Evolutionary conservation across 164 flowering plant genomes (phyloP).

Genomic region (Chimonanthus salicifolius): DNA sequence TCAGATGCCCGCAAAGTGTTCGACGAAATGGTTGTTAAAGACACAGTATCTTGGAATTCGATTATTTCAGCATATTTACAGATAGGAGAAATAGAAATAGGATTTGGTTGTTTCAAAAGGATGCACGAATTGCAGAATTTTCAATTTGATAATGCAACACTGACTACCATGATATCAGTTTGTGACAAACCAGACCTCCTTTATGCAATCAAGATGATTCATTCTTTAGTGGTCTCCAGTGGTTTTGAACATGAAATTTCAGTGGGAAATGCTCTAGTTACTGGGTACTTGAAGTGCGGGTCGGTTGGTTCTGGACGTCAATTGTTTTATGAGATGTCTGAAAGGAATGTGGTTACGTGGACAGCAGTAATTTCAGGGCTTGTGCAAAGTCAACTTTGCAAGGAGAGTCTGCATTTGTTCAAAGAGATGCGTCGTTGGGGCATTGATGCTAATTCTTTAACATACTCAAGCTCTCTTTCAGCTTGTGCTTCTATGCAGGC

Average conservation of each 20-base stretch:
- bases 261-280: conserved; percentile 73
- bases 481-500: conserved; percentile 74
- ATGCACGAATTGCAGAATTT: conserved; percentile 29
- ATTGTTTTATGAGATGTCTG: conserved; percentile 64
- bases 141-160: conserved; percentile 56
- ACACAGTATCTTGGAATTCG: conserved; percentile 76
- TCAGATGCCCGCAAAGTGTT: conserved; percentile 50
- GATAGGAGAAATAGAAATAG: conserved; percentile 28
- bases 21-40: conserved; percentile 57
- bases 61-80: conserved; percentile 50
- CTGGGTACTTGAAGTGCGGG: conserved; percentile 59
- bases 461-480: conserved; percentile 50
- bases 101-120: conserved; percentile 42
- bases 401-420: conserved; percentile 56
- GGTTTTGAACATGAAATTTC: conserved; percentile 57
- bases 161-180: conserved; percentile 62
- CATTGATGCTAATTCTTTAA: conserved; percentile 56
- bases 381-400: conserved; percentile 44
- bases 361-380: conserved; percentile 80
- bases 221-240: conserved; percentile 39
- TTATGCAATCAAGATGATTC: conserved; percentile 42
- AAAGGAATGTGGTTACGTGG: conserved; percentile 77
- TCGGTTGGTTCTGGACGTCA: conserved; percentile 30
- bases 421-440: conserved; percentile 37
- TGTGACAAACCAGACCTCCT: conserved; percentile 32